Evolutionary conservation across 768 basidiomycete genomes (phyloP), one percentile per base, ranked within the genome.

Genomic region (Boletus rubescentipes): DNA sequence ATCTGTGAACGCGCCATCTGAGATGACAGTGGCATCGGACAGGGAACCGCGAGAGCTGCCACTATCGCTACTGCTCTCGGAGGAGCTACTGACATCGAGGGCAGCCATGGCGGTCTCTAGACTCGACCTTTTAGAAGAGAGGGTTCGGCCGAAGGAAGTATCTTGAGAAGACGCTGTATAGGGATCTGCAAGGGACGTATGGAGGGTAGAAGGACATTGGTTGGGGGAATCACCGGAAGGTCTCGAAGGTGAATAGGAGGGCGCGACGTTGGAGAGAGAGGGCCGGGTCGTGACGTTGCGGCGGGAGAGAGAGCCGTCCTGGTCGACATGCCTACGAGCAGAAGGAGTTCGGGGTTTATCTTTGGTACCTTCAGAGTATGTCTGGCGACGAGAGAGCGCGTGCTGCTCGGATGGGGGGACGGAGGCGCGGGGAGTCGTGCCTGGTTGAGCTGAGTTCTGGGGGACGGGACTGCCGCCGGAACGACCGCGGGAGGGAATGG

Each of bases 1-100:
- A 67, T 93, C 91, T 12, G 91, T 93, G 65, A 93, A 93, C 15
- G 84, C 89, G 12, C 90, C 91, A 60, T 92, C 91, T 9, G 90
- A 91, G 5, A 86, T 91, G 51, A 92, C 79, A 5, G 91, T 92
- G 54, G 83, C 83, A 66, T 89, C 87, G 4, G 86, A 84, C 64
- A 82, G 60, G 18, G 85, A 86, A 35, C 83, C 82, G 15, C 73
- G 67, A 15, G 72, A 73, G 56, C 77, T 73, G 62, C 68, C 68
- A 35, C 76, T 76, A 43, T 86, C 84, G 58, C 85, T 83, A 64
- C 81, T 83, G 64, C 84, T 81, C 62, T 78, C 81, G 9, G 85
- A 82, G 54, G 82, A 78, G 52, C 58, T 67, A 18, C 50, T 40
- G 46, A 80, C 53, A 35, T 72, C 76, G 43, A 79, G 64, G 30